Base-by-base conservation (phyloP, 1,284 basidiomycete genomes). In the Gymnopus androsaceus region DNA sequence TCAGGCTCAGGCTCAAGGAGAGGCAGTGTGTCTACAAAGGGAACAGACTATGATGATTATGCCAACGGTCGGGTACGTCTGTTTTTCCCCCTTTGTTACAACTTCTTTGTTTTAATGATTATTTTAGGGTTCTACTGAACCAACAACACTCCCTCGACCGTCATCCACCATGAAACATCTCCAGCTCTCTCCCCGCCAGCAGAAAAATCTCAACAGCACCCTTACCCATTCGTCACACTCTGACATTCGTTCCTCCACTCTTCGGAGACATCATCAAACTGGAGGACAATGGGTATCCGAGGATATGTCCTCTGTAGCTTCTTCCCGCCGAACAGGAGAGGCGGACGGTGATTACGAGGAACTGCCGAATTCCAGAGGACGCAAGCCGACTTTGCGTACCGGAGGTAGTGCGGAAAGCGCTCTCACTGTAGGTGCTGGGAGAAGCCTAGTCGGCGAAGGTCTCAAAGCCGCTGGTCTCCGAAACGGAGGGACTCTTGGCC, bases 381-480 rank as follows among this genome's bases (percentile, higher is more conserved):
- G 75, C 27, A 70, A 76, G 46, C 84, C 85, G 60, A 74, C 75
- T 31, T 67, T 78, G n/a, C 72, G 86, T 36, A 31, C 41, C 8
- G 78, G 77, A 2, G 87, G 86, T 1, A 87, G 84, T 65, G 83
- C 82, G 9, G 89, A 90, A 66, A 85, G 81, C 65, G 75, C 81
- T 12, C 69, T 87, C 42, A 72, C 71, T 53, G 62, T 71, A 3
- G 73, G 67, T 23, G 47, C 33, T 48, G 78, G 79, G 12, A 71
- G 84, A 53, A 85, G 82, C 63, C 69, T 90, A 9, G 69, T 88
- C 7, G 81, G 85, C 2, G 87, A 90, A 67, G 82, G 84, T n/a
- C 66, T 91, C 52, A 77, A 83, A 53, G 87, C 88, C 3, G 88
- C 89, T 1, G 90, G 89, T 5, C 72, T 90, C 55, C 79, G 63